These are phyloP conservation scores for Podila horticola DNA, from an alignment of 192 early-diverging fungal genomes.

Conservation along the genomic window DNA sequence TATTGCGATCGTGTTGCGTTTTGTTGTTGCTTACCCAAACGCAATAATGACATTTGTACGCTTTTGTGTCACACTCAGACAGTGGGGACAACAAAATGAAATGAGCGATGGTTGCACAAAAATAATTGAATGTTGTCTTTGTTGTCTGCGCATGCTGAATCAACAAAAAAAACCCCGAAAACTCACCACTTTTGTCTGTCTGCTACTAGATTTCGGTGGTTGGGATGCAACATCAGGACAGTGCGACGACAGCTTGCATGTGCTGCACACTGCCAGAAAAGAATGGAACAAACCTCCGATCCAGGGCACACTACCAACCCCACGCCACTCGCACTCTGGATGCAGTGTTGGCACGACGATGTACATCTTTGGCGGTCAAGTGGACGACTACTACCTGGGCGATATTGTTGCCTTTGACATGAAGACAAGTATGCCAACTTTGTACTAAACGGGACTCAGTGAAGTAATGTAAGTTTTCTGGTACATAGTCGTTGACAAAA, in stretches of 20 bases:
- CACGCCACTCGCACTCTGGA: conserved; percentile 59
- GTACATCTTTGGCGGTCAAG: conserved; percentile 66
- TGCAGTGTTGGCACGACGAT: conserved; percentile 55
- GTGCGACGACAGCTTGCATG: conserved; percentile 49
- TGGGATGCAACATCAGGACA: conserved; percentile 48
- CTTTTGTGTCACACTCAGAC: too few relatives aligned
- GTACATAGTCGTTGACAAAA: not conserved
- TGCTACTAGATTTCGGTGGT: conserved; percentile 36
- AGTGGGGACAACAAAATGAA: too few relatives aligned
- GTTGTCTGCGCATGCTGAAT: too few relatives aligned
- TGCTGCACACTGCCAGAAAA: conserved; percentile 31
- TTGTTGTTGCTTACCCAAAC: not conserved
- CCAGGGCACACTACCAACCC: conserved; percentile 34
- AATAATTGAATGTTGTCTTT: not conserved
- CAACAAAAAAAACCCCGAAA: not conserved
- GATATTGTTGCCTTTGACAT: conserved; percentile 62
- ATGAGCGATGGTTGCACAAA: not conserved
- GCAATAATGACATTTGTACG: too few relatives aligned
- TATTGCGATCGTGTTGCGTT: not conserved
- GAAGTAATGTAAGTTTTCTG: too few relatives aligned
- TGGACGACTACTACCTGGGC: conserved; percentile 55
- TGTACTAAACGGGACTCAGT: too few relatives aligned
- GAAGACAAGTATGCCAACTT: conserved; percentile 53
- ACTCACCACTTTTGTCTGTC: not conserved
- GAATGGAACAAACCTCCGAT: conserved; percentile 50